A percentile compares a stretch with the other conserved stretches of the same genome.
phyloP scores from a whole-genome alignment of 2,329 filamentous ascomycete genomes.

The Fusarium musae region DNA sequence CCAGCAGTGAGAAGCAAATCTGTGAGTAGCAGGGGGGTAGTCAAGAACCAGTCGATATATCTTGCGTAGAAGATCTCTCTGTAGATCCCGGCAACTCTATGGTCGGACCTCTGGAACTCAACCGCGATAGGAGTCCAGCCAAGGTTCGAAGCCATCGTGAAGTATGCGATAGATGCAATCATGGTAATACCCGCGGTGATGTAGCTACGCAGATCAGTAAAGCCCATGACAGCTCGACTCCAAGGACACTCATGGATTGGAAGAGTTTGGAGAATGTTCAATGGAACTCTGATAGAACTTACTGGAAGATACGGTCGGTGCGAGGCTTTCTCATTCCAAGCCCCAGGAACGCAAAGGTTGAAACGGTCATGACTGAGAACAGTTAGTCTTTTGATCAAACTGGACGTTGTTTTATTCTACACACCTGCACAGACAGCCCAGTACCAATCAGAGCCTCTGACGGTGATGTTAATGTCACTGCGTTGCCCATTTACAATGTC shows the following conservation, averaged over 20 bases:
- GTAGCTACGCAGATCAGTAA: constrained; percentile 47
- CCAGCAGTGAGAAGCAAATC: constrained; percentile 71
- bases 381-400: constrained; percentile 46
- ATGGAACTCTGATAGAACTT: fast-evolving
- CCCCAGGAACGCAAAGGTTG: constrained; percentile 64
- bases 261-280: fast-evolving
- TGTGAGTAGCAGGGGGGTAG: constrained; percentile 71
- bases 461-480: constrained; percentile 67
- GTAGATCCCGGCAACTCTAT: constrained; percentile 59
- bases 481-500: constrained; percentile 17
- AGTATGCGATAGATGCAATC: constrained; percentile 63
- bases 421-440: constrained; percentile 53
- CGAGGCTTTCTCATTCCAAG: constrained; percentile 64
- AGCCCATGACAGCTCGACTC: fast-evolving
- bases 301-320: constrained; percentile 64
- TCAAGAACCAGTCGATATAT: constrained; percentile 64
- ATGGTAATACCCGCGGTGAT: constrained; percentile 60
- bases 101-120: constrained; percentile 59
- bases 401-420: fast-evolving
- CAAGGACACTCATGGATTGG: fast-evolving
- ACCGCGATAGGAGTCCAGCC: constrained; percentile 59
- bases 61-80: constrained; percentile 68
- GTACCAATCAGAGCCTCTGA: constrained; percentile 70
- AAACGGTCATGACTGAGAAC: constrained; percentile 66
- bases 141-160: constrained; percentile 62